Evolutionary conservation across 768 basidiomycete species (phyloP).

Genomic region (Mycena venus): DNA sequence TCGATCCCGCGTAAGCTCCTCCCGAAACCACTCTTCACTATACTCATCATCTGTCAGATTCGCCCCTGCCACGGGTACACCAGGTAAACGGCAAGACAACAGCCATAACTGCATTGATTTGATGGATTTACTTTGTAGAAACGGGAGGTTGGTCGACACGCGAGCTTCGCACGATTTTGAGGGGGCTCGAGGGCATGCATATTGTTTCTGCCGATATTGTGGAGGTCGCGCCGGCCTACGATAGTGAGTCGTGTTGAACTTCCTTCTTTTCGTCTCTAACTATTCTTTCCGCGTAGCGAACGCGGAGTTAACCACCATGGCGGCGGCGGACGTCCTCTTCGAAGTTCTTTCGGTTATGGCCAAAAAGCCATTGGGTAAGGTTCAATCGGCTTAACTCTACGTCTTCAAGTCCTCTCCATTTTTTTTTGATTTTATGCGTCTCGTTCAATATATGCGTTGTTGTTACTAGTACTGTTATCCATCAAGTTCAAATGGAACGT

Average conservation of each 20-base stretch:
- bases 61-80: slow-evolving; percentile 88
- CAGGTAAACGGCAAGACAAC: slow-evolving; percentile 39
- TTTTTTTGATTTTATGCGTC: background rate
- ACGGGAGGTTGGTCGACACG: slow-evolving; percentile 89
- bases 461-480: background rate
- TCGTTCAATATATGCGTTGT: slow-evolving; percentile 1
- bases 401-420: too few relatives aligned
- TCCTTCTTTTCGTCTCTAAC: background rate
- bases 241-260: slow-evolving; percentile 41
- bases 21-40: background rate
- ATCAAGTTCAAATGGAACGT: too few relatives aligned
- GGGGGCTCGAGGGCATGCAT: slow-evolving; percentile 80
- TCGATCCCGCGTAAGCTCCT: slow-evolving; percentile 69
- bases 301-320: slow-evolving; percentile 51
- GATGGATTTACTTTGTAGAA: slow-evolving; percentile 55
- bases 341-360: slow-evolving; percentile 86
- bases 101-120: background rate
- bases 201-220: slow-evolving; percentile 89
- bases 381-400: slow-evolving; percentile 13
- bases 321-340: slow-evolving; percentile 68
- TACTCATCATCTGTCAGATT: slow-evolving; percentile 48
- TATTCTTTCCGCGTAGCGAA: slow-evolving; percentile 38
- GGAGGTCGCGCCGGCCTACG: slow-evolving; percentile 88
- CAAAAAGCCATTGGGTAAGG: slow-evolving; percentile 82
- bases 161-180: slow-evolving; percentile 81